phyloP scores from a whole-genome alignment of 164 flowering plant species.

The Dillenia turbinata region DNA sequence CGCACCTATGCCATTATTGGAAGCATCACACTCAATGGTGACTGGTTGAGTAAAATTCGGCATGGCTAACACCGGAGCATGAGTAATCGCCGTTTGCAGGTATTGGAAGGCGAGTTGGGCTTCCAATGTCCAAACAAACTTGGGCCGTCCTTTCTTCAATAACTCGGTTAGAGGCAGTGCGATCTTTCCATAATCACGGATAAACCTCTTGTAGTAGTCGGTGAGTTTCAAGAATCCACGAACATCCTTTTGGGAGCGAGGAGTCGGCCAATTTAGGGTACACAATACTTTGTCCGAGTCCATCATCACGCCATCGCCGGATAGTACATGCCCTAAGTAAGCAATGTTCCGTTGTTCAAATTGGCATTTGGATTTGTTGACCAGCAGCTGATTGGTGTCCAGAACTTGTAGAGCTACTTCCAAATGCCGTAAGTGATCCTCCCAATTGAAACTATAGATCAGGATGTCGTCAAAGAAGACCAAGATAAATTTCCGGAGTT shows the following conservation, averaged over 20 bases:
- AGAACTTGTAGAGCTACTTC: too few species aligned
- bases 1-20: not conserved
- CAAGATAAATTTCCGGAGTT: too few species aligned
- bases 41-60: not conserved
- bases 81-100: not conserved
- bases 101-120: not conserved
- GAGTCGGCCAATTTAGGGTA: too few species aligned
- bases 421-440: too few species aligned
- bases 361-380: too few species aligned
- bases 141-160: not conserved
- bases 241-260: not conserved
- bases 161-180: not conserved
- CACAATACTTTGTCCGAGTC: too few species aligned
- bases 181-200: conserved; percentile 4
- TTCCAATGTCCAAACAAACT: not conserved
- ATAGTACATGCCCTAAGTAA: too few species aligned
- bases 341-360: too few species aligned
- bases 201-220: not conserved
- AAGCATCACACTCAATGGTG: not conserved
- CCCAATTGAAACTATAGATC: too few species aligned
- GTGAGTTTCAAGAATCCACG: not conserved
- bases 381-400: too few species aligned
- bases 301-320: too few species aligned
- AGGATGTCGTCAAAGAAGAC: too few species aligned
- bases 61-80: not conserved